phyloP scores from a whole-genome alignment of 768 basidiomycete species.

The Tylopilus subfusipes region DNA sequence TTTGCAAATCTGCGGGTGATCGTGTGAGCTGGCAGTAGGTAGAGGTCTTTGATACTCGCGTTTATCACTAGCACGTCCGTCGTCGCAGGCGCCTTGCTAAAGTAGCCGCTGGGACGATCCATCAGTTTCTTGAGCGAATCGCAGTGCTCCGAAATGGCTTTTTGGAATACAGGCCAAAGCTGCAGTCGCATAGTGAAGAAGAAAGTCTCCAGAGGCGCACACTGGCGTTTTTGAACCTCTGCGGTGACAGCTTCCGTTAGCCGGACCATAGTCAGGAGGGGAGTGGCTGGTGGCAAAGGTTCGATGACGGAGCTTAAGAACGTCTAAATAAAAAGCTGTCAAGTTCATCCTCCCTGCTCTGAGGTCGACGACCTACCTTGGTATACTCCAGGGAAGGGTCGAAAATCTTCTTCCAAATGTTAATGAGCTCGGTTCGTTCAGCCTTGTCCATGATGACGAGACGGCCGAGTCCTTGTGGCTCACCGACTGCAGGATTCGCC shows the following conservation, averaged over 20 bases:
- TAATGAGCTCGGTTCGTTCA: constrained; percentile 55
- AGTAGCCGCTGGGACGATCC: constrained; percentile 65
- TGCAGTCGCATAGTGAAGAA: constrained; percentile 76
- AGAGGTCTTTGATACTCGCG: constrained; percentile 37
- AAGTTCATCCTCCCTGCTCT: neutral
- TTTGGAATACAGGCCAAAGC: constrained; percentile 95
- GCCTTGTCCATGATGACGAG: constrained; percentile 46
- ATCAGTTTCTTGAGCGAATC: constrained; percentile 81
- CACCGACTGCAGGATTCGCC: constrained; percentile 27
- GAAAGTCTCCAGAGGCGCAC: constrained; percentile 77
- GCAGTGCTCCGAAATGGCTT: constrained; percentile 77
- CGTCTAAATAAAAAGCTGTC: constrained; percentile 38
- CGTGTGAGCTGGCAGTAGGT: neutral
- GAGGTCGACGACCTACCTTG: constrained; percentile 46
- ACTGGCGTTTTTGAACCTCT: constrained; percentile 74
- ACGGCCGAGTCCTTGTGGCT: constrained; percentile 25
- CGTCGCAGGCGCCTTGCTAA: constrained; percentile 55
- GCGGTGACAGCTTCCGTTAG: constrained; percentile 77
- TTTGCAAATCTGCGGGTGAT: constrained; percentile 52
- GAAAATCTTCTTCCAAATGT: constrained; percentile 88
- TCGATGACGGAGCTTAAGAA: constrained; percentile 70
- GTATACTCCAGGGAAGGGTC: constrained; percentile 88
- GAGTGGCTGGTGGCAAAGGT: constrained; percentile 66
- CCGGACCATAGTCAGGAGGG: constrained; percentile 88
- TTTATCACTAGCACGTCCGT: constrained; percentile 66